These are phyloP conservation scores for Xylariomycetidae sp. DNA, from an alignment of 2,329 filamentous ascomycete genomes.

Conservation along the genomic window DNA sequence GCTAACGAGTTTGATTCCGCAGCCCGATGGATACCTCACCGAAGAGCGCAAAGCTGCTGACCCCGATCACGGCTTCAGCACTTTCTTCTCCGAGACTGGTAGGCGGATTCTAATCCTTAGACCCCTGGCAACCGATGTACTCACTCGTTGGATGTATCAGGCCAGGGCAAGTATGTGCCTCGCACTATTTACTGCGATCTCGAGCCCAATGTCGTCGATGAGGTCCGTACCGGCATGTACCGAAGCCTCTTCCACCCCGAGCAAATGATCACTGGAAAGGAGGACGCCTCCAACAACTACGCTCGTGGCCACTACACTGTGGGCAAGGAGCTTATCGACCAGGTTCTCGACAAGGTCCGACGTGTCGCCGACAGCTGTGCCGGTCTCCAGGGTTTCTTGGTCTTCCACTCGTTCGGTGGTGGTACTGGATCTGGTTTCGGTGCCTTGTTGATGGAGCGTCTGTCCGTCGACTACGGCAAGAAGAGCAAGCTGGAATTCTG, in stretches of 20 bases:
- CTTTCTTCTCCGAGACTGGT: constrained; percentile 99
- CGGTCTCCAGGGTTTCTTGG: constrained; percentile 96
- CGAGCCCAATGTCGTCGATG: constrained; percentile 98
- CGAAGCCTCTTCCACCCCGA: constrained; percentile 97
- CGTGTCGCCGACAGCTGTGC: constrained; percentile 97
- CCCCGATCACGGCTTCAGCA: constrained; percentile 97
- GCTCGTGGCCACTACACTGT: constrained; percentile 99
- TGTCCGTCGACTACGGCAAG: constrained; percentile 99
- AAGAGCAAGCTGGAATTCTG: constrained; percentile 99
- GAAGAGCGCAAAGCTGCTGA: constrained; percentile 94
- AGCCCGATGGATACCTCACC: constrained; percentile 98
- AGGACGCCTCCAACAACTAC: constrained; percentile 99
- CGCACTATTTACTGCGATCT: constrained; percentile 99
- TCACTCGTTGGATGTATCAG: constrained; percentile 40
- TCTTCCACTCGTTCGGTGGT: constrained; percentile 99
- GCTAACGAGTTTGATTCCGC: constrained; percentile 27
- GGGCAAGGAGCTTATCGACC: constrained; percentile 98
- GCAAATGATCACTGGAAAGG: constrained; percentile 99
- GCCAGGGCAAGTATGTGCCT: constrained; percentile 97
- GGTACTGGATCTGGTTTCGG: constrained; percentile 98
- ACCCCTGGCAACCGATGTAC: constrained; percentile 6
- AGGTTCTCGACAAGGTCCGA: constrained; percentile 95
- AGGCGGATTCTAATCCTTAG: constrained; percentile 27
- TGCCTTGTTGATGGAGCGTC: constrained; percentile 96
- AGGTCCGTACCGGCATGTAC: constrained; percentile 97